Evolutionary conservation across 2,329 filamentous ascomycete species (phyloP).

Genomic region (Lecanosticta acicola): DNA sequence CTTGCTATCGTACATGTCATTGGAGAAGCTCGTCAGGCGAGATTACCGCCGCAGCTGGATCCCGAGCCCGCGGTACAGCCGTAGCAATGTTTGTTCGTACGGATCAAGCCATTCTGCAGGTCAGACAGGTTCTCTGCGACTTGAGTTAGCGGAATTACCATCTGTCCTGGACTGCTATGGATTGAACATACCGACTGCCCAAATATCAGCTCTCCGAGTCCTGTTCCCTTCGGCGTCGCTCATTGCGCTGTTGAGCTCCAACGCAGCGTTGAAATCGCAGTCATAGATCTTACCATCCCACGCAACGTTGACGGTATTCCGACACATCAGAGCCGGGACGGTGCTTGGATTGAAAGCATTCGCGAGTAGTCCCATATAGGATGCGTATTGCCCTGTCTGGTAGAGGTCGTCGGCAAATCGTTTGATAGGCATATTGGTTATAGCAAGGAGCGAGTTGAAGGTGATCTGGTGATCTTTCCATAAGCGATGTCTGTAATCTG

Average conservation of each 20-base stretch:
- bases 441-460: slow-evolving; percentile 1
- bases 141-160: neutral
- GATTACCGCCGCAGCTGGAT: neutral
- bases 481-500: neutral
- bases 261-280: slow-evolving; percentile 1
- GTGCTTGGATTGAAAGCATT: neutral
- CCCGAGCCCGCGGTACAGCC: neutral
- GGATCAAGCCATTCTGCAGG: neutral
- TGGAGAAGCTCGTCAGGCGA: neutral
- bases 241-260: neutral
- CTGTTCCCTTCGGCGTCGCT: neutral
- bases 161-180: neutral
- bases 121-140: neutral
- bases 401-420: neutral
- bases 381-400: neutral
- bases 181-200: neutral
- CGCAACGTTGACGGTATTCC: neutral
- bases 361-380: neutral
- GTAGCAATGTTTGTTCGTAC: slow-evolving; percentile 1
- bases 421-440: neutral
- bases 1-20: no score
- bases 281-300: slow-evolving; percentile 1
- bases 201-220: neutral
- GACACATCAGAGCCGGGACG: neutral
- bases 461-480: neutral